Base-by-base conservation (phyloP, 306 rosid species). In the Corylus americana region DNA sequence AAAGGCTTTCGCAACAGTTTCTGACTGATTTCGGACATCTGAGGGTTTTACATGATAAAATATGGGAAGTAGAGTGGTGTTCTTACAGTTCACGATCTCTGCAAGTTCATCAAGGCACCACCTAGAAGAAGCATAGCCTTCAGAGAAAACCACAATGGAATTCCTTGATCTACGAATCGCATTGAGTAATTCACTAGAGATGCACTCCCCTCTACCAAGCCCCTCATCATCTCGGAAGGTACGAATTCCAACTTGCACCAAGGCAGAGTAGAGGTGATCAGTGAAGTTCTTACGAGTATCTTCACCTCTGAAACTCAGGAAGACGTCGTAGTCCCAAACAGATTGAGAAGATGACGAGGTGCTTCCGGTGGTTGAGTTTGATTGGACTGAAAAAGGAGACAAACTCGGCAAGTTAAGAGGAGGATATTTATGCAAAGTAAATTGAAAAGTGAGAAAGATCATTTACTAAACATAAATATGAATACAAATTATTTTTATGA, bases 71-170 rank as follows among this genome's bases (percentile, higher is more conserved):
- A 58, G 12, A 57, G 31, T n/a, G n/a, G 64, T 58, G 2, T 20
- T 58, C 66, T 12, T 42, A 49, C 75, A 68, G 16, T 69, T 18
- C 42, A 77, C 4, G 12, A 77, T 77, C 25, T 55, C 8, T 12
- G 55, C 55, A 4, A 77, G 68, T 12, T 77, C 81, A 1, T 9
- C 7, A 8, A 77, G 5, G 68, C 81, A 77, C 81, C 81, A 77
- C 11, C 0, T 5, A 11, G 79, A 76, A 18, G 48, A 64, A 18
- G 73, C 73, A 12, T 64, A 76, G 37, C 22, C 0, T 16, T 55
- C 0, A 0, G 75, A 77, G 51, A 77, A 37, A 10, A 77, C 63
- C 0, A 77, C 55, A 20, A 77, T 7, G 1, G 57, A 54, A 7
- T 37, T 2, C 7, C 57, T 54, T 17, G 69, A 77, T 4, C 22